A percentile compares a stretch with the other conserved stretches of the same genome.
Conservation (phyloP, 202 grass and related monocot genomes). For the Hordeum pubiflorum region DNA sequence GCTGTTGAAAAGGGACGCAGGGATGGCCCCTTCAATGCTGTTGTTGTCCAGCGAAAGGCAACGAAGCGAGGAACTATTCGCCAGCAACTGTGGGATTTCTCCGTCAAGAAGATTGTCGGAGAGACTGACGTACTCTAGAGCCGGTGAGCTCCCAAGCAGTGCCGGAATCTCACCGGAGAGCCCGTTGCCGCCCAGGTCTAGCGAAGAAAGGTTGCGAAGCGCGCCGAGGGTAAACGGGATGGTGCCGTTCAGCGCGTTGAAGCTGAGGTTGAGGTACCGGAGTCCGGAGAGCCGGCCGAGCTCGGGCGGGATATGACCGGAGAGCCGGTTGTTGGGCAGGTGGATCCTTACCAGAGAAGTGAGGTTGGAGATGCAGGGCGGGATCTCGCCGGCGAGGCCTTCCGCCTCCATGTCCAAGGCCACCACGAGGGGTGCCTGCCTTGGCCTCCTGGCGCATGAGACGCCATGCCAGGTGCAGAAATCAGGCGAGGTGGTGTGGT, state of each 20-base stretch:
- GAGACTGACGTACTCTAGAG: no score
- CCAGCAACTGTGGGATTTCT: not conserved
- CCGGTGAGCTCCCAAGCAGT: no score
- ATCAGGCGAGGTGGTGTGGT: not conserved
- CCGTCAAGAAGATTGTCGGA: no score
- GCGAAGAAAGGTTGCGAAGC: not conserved
- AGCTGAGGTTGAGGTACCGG: not conserved
- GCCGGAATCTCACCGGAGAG: not conserved
- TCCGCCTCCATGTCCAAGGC: not conserved
- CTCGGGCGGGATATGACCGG: not conserved
- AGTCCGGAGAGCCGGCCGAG: not conserved
- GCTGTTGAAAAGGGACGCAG: not conserved
- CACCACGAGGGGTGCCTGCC: not conserved
- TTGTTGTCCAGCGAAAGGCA: not conserved
- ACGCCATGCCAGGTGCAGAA: conserved; percentile 7
- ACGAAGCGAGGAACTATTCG: not conserved
- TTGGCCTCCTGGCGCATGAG: not conserved
- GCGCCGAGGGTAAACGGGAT: not conserved
- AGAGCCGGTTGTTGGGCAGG: conserved; percentile 5
- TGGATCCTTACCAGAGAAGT: not conserved
- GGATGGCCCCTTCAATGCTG: not conserved
- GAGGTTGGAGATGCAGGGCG: conserved; percentile 25
- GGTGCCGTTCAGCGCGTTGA: not conserved
- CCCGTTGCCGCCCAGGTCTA: not conserved
- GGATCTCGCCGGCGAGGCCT: conserved; percentile 6